These are phyloP conservation scores for Xylaria castorea DNA, from an alignment of 495 filamentous ascomycete species.

Conservation along the genomic window DNA sequence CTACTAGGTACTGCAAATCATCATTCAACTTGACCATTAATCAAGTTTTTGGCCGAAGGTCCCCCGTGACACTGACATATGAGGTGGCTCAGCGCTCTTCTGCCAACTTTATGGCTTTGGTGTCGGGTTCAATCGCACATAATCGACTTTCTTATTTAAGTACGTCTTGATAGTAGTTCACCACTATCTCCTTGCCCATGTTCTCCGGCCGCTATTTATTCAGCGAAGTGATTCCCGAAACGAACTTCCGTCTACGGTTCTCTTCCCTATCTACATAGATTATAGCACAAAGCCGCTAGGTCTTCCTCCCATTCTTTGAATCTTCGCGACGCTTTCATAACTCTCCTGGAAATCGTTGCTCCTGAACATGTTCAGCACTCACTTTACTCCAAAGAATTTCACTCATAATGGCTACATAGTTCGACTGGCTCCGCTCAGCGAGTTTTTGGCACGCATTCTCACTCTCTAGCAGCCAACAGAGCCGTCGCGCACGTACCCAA, in stretches of 20 bases:
- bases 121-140: background rate
- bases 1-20: background rate
- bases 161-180: background rate
- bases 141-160: background rate
- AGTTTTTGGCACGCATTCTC: constrained; percentile 31
- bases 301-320: background rate
- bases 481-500: constrained; percentile 1
- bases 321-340: background rate
- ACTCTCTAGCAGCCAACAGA: constrained; percentile 15
- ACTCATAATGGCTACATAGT: constrained; percentile 35
- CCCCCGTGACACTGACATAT: background rate
- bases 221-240: background rate
- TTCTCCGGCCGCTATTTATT: background rate
- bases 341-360: background rate
- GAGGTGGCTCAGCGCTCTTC: background rate
- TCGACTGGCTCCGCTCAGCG: constrained; percentile 11
- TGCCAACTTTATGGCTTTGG: background rate
- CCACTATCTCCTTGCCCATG: background rate
- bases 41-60: background rate
- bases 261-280: background rate
- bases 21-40: background rate
- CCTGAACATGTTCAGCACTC: background rate
- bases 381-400: background rate
- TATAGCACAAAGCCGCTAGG: background rate
- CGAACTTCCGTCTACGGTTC: background rate